Evolutionary conservation across 805 yeast species (phyloP).

Genomic region (Saccharomyces cerevisiae): DNA sequence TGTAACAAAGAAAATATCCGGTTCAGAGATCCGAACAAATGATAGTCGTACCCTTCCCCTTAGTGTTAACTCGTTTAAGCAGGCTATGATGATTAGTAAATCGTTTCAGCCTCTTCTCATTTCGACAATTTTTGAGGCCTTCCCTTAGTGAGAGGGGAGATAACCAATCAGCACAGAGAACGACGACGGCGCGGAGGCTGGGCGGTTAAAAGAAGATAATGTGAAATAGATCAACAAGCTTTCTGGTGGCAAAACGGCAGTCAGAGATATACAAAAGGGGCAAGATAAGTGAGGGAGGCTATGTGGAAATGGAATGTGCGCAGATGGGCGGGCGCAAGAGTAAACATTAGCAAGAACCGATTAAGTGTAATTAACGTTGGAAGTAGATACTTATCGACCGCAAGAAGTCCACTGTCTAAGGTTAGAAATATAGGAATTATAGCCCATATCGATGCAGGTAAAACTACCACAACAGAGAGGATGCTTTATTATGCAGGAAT

Average conservation of each 20-base stretch:
- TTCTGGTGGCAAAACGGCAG: neutral
- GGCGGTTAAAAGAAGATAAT: neutral
- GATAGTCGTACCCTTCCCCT: neutral
- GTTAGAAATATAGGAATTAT: slow-evolving; percentile 89
- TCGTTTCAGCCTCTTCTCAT: neutral
- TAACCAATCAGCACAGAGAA: neutral
- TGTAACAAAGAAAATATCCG: neutral
- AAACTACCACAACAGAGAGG: slow-evolving; percentile 94
- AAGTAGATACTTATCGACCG: neutral
- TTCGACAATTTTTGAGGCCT: neutral
- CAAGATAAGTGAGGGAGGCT: neutral
- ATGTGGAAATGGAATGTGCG: neutral
- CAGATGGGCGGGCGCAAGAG: neutral
- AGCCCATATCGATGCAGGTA: slow-evolving; percentile 99
- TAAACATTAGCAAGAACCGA: neutral
- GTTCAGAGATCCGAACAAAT: neutral
- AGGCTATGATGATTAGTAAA: neutral
- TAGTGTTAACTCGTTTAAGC: neutral
- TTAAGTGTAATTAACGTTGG: neutral
- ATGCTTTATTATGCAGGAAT: slow-evolving; percentile 87
- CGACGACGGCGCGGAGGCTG: neutral
- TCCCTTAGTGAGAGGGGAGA: neutral
- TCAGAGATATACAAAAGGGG: neutral
- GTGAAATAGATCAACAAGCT: neutral
- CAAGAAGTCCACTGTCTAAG: slow-evolving; percentile 7